A percentile compares a stretch with the other conserved stretches of the same genome.
phyloP scores from a whole-genome alignment of 2,329 filamentous ascomycete species.

The Paramyrothecium sp. region DNA sequence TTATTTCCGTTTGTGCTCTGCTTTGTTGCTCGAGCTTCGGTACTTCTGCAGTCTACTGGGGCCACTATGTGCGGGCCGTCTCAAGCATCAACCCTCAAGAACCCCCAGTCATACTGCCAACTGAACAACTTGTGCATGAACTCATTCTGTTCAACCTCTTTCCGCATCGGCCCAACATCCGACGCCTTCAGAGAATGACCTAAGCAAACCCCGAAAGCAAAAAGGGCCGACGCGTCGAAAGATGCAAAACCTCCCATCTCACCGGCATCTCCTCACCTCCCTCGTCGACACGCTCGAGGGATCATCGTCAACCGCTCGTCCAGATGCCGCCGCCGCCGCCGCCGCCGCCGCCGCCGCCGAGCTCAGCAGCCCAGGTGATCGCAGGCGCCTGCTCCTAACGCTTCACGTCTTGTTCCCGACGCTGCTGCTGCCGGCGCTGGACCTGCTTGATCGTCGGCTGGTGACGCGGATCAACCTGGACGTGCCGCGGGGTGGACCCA shows the following conservation, averaged over 20 bases:
- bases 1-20: too few species aligned
- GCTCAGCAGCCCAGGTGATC: slow-evolving; percentile 15
- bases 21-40: too few species aligned
- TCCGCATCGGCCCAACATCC: too few species aligned
- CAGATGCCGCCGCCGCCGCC: neutral
- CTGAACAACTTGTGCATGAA: too few species aligned
- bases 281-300: slow-evolving; percentile 42
- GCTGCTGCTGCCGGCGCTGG: slow-evolving; percentile 78
- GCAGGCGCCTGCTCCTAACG: slow-evolving; percentile 64
- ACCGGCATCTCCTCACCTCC: slow-evolving; percentile 43
- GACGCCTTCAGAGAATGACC: too few species aligned
- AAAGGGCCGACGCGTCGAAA: neutral
- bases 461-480: slow-evolving; percentile 52
- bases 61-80: too few species aligned
- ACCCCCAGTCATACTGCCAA: too few species aligned
- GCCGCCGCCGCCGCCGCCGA: slow-evolving; percentile 29
- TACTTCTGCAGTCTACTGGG: too few species aligned
- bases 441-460: slow-evolving; percentile 78
- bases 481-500: neutral
- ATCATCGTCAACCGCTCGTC: slow-evolving; percentile 14
- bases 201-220: neutral
- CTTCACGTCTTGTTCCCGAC: slow-evolving; percentile 84
- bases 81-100: too few species aligned
- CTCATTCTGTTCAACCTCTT: too few species aligned
- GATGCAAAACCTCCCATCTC: slow-evolving; percentile 28